phyloP scores from a whole-genome alignment of 2,329 filamentous ascomycete species.

The Monosporascus sp. region DNA sequence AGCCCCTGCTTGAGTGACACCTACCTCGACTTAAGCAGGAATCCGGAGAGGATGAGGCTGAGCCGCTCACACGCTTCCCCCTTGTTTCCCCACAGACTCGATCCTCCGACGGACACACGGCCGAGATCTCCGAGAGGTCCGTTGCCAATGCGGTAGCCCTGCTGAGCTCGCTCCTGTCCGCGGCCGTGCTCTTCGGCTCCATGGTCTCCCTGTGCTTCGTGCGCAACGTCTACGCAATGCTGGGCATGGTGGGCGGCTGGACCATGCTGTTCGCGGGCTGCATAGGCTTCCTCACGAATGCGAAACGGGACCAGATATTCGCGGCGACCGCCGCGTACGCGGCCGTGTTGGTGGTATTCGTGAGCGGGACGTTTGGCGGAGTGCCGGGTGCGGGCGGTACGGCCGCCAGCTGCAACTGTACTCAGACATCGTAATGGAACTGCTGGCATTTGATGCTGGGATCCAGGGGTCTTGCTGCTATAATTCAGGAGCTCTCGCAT shows the following conservation, averaged over 20 bases:
- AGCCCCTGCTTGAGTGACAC: too few species aligned
- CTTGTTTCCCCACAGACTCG: too few species aligned
- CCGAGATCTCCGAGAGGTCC: background rate
- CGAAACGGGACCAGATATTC: slow-evolving; percentile 10
- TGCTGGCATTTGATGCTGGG: too few species aligned
- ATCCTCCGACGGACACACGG: background rate
- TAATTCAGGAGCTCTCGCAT: too few species aligned
- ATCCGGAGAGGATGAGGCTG: too few species aligned
- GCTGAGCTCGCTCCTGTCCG: slow-evolving; percentile 3
- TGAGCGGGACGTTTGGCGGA: slow-evolving; percentile 5
- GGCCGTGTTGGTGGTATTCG: slow-evolving; percentile 9
- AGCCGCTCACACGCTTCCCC: too few species aligned
- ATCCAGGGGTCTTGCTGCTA: too few species aligned
- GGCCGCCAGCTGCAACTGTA: too few species aligned
- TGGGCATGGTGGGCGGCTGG: slow-evolving; percentile 11
- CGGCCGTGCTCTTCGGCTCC: slow-evolving; percentile 1
- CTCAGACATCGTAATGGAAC: too few species aligned
- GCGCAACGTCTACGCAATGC: background rate
- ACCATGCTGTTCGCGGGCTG: slow-evolving; percentile 10
- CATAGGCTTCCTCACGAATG: slow-evolving; percentile 10
- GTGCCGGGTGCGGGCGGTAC: too few species aligned
- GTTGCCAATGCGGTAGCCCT: background rate
- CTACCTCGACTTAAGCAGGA: too few species aligned
- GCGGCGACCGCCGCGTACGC: slow-evolving; percentile 12
- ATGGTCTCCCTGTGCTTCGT: slow-evolving; percentile 6